Evolutionary conservation across 2,329 filamentous ascomycete species (phyloP), one percentile per base, ranked within the genome.

Genomic region (Hypoxylon sp.): DNA sequence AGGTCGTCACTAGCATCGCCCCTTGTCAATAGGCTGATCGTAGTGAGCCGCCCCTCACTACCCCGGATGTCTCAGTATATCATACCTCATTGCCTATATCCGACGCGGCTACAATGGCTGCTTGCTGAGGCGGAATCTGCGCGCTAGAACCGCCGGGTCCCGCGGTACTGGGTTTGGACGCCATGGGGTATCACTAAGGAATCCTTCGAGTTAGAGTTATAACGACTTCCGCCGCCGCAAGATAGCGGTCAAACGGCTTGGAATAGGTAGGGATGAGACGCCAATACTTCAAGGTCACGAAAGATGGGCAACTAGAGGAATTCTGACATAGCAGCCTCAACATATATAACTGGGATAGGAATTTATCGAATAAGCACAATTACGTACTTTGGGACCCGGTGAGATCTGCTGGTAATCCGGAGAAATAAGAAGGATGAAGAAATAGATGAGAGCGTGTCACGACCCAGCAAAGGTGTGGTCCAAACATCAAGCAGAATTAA

Each of bases 81-180:
- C 65, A 46, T 71, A 71, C 68, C 68, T 68, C 68, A 26, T 62
- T 35, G 24, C 65, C 69, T 14, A 35, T 24, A 50, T 65, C 60
- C 14, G 69, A 59, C 47, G 63, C 67, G 19, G 67, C 63, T 35
- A 65, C 24, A 17, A 70, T 55, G 17, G 52, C 69, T 24, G 60
- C 48, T 50, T 66, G 66, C 14, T 68, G 62, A 44, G 42, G 56
- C 44, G 42, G 52, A 19, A 58, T 54, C 46, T 47, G 52, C 33
- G 56, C 29, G 35, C 39, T 51, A 63, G 66, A 52, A 53, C 56
- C 37, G 39, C 47, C 33, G 54, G 60, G 53, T 22, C 58, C 59
- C 35, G 65, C 57, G 46, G 64, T 39, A 37, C 44, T 60, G 9
- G 68, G 61, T 29, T 67, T 61, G 44, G 65, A 60, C 62, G 68